Evolutionary conservation across 768 basidiomycete genomes (phyloP), one percentile per base, ranked within the genome.

Genomic region (Guyanaporus albipodus): DNA sequence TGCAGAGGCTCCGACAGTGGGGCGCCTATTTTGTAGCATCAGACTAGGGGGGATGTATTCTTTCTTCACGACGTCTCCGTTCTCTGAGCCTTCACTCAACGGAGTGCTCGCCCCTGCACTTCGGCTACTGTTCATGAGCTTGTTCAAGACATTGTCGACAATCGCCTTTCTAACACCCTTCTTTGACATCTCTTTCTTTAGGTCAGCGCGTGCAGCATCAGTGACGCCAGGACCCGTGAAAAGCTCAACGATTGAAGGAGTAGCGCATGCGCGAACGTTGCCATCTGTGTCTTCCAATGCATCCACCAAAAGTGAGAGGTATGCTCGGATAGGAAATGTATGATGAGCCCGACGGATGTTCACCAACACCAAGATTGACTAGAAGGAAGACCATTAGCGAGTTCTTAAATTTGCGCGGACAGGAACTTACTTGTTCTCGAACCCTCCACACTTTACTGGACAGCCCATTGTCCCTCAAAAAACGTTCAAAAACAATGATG

Each of bases 201-300:
- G 74, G 64, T 98, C 95, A 4, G 92, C 81, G 42, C 90, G 83
- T 4, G 96, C 96, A 8, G 82, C 83, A 60, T 94, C 86, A 3
- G 85, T 82, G 12, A 91, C 90, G 5, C 78, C 80, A 0, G 85
- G 78, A 14, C 89, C 88, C 1, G 90, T 83, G 61, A 97, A 95
- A 44, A 99, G 74, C 54, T 85, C 82, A 14, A 96, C 77, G 48
- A 91, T 78, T 1, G 90, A 83, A 55, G 80, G 77, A 39, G 85
- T 80, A 8, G 94, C 85, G 61, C 83, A 85, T 45, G 92, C 87
- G 35, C 96, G 85, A 42, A 98, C 96, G 55, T 82, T 80, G 17
- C 86, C 79, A 60, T 99, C 96, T 1, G 83, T 80, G 67, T 98
- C 95, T 70, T 97, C 90, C 24, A 99, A 74, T 31, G 84, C 74